Evolutionary conservation across 495 filamentous ascomycete species (phyloP).

Genomic region (Opeltia flavorubescens): DNA sequence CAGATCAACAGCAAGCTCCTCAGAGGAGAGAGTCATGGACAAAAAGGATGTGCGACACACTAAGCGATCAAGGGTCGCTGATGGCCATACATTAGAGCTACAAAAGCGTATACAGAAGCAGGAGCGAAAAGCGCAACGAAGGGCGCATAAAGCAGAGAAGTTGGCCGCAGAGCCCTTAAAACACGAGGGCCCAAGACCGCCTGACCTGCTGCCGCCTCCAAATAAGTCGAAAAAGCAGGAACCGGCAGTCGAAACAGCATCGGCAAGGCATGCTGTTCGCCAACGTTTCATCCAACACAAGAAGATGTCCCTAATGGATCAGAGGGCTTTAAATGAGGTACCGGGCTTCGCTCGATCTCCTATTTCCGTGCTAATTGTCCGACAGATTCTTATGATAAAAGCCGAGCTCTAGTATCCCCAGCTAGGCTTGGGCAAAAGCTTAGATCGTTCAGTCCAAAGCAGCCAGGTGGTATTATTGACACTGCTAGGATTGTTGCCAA

Average conservation of each 20-base stretch:
- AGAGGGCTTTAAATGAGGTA: conserved; percentile 64
- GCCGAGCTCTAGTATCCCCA: conserved; percentile 11
- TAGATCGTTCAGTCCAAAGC: background rate
- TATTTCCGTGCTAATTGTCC: background rate
- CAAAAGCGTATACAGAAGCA: conserved; percentile 14
- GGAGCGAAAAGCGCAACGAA: conserved; percentile 15
- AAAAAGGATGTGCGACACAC: background rate
- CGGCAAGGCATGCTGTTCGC: conserved; percentile 48
- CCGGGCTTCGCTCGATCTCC: conserved; percentile 9
- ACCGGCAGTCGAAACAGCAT: conserved; percentile 7
- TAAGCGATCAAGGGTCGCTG: background rate
- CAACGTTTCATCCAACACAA: conserved; percentile 67
- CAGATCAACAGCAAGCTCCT: too few species aligned
- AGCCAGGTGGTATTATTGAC: background rate
- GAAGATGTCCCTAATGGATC: conserved; percentile 55
- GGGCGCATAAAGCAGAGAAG: background rate
- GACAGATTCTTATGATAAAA: conserved; percentile 64
- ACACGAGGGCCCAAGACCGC: background rate
- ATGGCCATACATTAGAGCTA: conserved; percentile 7
- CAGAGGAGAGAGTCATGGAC: background rate
- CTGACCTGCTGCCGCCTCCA: background rate
- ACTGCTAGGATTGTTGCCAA: too few species aligned
- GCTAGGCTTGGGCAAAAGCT: background rate
- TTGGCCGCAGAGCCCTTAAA: background rate
- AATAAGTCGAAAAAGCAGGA: background rate